phyloP scores from a whole-genome alignment of 2,329 filamentous ascomycete genomes.

The Aspergillus eucalypticola region DNA sequence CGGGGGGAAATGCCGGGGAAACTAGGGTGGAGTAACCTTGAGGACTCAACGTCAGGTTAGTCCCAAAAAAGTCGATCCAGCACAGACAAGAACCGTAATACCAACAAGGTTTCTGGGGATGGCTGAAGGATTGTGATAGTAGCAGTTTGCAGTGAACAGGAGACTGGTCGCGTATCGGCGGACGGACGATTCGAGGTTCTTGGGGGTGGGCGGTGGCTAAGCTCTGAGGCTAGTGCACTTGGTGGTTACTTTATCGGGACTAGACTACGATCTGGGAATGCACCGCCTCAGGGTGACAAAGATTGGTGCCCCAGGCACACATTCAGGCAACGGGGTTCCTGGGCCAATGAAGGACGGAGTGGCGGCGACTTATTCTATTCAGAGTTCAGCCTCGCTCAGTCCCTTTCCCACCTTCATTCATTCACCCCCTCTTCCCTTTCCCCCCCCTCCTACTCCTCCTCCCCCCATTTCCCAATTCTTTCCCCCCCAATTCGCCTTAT shows the following conservation, averaged over 20 bases:
- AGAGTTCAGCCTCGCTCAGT: conserved; percentile 1
- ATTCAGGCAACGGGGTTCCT: conserved; percentile 16
- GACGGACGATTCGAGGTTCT: background rate
- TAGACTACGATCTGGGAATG: background rate
- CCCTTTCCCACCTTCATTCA: background rate
- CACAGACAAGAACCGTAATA: background rate
- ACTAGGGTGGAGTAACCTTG: background rate
- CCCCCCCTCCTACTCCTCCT: conserved; percentile 10
- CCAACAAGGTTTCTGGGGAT: conserved; percentile 1
- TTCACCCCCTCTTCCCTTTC: background rate
- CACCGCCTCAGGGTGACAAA: conserved; percentile 12
- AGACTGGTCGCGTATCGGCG: conserved; percentile 12
- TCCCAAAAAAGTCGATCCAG: background rate
- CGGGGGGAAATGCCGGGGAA: conserved; percentile 10
- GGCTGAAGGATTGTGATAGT: background rate
- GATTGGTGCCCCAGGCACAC: conserved; percentile 7
- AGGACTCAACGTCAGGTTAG: background rate
- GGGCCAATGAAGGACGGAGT: conserved; percentile 15
- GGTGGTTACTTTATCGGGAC: background rate
- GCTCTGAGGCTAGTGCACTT: conserved; percentile 7
- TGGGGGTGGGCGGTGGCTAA: conserved; percentile 9
- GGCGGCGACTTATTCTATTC: background rate
- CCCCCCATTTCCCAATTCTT: conserved; percentile 15
- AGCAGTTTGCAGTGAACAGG: conserved; percentile 12
- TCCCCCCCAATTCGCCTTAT: conserved; percentile 14